These are phyloP conservation scores for Myriosclerotinia curreyana DNA, from an alignment of 2,329 filamentous ascomycete species.

Conservation along the genomic window DNA sequence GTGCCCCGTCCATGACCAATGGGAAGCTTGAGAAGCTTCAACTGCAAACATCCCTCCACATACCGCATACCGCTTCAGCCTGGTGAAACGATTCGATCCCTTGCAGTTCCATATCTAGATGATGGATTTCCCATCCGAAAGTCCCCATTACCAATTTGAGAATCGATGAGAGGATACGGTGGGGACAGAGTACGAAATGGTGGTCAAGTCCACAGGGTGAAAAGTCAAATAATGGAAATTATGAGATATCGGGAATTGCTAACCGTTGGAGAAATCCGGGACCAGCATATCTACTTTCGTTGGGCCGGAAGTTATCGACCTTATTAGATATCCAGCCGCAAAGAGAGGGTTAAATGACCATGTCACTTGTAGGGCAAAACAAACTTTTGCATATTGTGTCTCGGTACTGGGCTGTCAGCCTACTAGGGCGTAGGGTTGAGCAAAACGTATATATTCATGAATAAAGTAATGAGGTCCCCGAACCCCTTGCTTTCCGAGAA, in stretches of 20 bases:
- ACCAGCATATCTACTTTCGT: not conserved
- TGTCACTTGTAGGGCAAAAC: conserved; percentile 1
- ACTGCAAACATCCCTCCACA: not conserved
- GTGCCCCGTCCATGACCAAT: not conserved
- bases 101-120: conserved; percentile 4
- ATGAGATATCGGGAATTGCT: not conserved
- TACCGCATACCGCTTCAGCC: not conserved
- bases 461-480: too few relatives aligned
- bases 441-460: not conserved
- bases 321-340: not conserved
- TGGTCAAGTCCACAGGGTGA: conserved; percentile 2
- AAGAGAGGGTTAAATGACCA: conserved; percentile 4
- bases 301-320: conserved; percentile 12
- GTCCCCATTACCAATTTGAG: not conserved
- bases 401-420: not conserved
- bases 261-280: not conserved
- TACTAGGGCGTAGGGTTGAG: not conserved
- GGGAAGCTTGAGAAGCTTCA: not conserved
- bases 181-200: not conserved
- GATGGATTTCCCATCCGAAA: conserved; percentile 6
- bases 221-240: too few relatives aligned
- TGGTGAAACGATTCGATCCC: not conserved
- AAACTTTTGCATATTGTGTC: not conserved
- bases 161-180: not conserved
- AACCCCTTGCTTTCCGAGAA: too few relatives aligned